phyloP scores from a whole-genome alignment of 2,329 filamentous ascomycete species.

The Rutstroemia sydowiana region DNA sequence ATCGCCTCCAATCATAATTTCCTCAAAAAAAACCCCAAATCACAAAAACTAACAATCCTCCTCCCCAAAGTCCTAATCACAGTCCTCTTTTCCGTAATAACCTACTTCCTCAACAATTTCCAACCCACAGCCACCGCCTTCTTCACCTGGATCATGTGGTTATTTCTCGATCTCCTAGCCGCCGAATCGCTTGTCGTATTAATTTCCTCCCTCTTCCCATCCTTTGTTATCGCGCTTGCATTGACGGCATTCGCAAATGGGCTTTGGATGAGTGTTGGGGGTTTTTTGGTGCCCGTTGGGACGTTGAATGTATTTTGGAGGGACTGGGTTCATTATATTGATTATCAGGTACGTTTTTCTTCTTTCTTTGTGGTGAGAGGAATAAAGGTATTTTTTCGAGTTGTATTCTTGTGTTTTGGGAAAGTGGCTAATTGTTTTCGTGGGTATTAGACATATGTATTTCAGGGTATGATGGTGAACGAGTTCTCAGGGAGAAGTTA shows the following conservation, averaged over 20 bases:
- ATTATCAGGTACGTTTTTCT: constrained; percentile 55
- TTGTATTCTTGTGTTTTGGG: not conserved
- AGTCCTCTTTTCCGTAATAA: constrained; percentile 64
- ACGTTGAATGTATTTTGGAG: constrained; percentile 77
- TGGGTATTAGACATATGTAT: constrained; percentile 57
- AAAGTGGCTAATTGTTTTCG: not conserved
- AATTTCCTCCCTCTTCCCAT: constrained; percentile 63
- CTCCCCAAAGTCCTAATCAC: constrained; percentile 59
- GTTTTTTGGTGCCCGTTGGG: constrained; percentile 68
- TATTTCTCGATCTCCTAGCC: constrained; percentile 76
- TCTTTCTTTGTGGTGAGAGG: not conserved
- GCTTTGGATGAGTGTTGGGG: constrained; percentile 80
- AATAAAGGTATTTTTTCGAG: not conserved
- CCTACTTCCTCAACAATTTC: constrained; percentile 78
- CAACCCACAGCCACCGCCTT: constrained; percentile 57
- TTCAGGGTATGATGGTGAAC: constrained; percentile 90
- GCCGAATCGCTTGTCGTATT: constrained; percentile 79
- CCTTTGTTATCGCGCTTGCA: constrained; percentile 73
- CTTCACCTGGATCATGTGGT: constrained; percentile 73
- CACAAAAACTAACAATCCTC: constrained; percentile 16
- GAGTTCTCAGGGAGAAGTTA: constrained; percentile 65
- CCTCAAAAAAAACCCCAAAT: no score
- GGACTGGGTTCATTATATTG: constrained; percentile 83
- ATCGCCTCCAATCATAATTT: no score
- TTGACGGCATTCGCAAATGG: constrained; percentile 81